Evolutionary conservation across 225 moss, liverwort and hornwort species (phyloP).

Genomic region (Bryum argenteum): DNA sequence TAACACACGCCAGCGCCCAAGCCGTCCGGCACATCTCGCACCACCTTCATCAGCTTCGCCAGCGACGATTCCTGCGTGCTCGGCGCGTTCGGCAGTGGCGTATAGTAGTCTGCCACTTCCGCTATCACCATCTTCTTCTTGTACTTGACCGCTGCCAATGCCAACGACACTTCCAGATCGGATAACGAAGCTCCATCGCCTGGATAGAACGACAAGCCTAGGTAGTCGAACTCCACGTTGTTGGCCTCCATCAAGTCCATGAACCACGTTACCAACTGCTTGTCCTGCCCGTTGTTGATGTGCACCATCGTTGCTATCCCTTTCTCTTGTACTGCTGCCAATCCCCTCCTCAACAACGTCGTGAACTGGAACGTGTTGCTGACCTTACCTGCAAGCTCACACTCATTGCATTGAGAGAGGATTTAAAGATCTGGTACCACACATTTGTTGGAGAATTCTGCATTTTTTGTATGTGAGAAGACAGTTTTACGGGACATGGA

Average conservation of each 20-base stretch:
- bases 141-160: constrained; percentile 36
- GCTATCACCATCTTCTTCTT: constrained; percentile 48
- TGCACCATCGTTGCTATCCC: constrained; percentile 48
- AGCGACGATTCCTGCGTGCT: constrained; percentile 24
- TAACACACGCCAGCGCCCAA: constrained; percentile 52
- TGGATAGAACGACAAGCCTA: constrained; percentile 57
- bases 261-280: constrained; percentile 37
- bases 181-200: constrained; percentile 35
- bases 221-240: constrained; percentile 41
- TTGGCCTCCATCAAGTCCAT: constrained; percentile 44
- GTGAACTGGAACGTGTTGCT: constrained; percentile 44
- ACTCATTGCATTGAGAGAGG: neutral
- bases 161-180: constrained; percentile 28
- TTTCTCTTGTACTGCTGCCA: constrained; percentile 30
- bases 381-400: constrained; percentile 4
- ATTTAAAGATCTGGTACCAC: too few species aligned
- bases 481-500: too few species aligned
- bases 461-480: too few species aligned
- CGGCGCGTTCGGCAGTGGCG: constrained; percentile 29
- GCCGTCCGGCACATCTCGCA: constrained; percentile 38
- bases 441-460: too few species aligned
- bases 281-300: constrained; percentile 52
- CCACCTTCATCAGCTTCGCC: constrained; percentile 39
- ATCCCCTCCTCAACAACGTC: constrained; percentile 40
- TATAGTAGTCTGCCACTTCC: constrained; percentile 46